A percentile compares a stretch with the other conserved stretches of the same genome.
Conservation (phyloP, 1,284 basidiomycete species). For the Ustanciosporium gigantosporum region DNA sequence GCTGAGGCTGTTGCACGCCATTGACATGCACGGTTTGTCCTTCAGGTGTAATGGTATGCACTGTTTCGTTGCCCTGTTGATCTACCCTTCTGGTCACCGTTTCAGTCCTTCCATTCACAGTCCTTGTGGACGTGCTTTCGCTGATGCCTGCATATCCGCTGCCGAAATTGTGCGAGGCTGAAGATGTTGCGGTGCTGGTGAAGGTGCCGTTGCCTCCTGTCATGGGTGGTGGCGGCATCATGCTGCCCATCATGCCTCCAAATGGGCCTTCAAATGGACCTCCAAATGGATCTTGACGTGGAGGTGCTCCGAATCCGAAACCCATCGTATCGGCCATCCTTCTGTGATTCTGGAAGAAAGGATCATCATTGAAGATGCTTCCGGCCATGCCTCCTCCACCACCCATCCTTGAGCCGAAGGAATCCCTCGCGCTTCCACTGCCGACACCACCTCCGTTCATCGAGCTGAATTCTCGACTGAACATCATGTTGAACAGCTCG, state of each 20-base stretch:
- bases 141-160: constrained; percentile 16
- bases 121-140: constrained; percentile 41
- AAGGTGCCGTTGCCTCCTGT: not conserved
- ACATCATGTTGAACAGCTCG: constrained; percentile 57
- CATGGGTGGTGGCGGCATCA: no score
- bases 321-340: constrained; percentile 41
- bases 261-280: no score
- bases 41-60: constrained; percentile 43
- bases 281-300: not conserved
- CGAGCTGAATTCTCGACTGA: constrained; percentile 31
- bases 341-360: constrained; percentile 44
- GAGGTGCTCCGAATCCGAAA: constrained; percentile 33
- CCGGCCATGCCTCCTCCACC: constrained; percentile 4
- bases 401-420: constrained; percentile 7
- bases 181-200: constrained; percentile 5
- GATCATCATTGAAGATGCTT: constrained; percentile 27
- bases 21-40: constrained; percentile 49
- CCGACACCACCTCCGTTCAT: constrained; percentile 7
- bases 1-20: constrained; percentile 37
- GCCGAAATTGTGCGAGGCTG: constrained; percentile 2
- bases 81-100: constrained; percentile 49
- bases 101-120: constrained; percentile 48
- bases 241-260: not conserved
- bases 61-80: constrained; percentile 44
- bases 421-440: constrained; percentile 1